Percentiles rank a stretch among this genome's conserved stretches.
Evolutionary conservation across 1,284 basidiomycete genomes (phyloP).

Genomic region (Sphaerobolus stellatus): DNA sequence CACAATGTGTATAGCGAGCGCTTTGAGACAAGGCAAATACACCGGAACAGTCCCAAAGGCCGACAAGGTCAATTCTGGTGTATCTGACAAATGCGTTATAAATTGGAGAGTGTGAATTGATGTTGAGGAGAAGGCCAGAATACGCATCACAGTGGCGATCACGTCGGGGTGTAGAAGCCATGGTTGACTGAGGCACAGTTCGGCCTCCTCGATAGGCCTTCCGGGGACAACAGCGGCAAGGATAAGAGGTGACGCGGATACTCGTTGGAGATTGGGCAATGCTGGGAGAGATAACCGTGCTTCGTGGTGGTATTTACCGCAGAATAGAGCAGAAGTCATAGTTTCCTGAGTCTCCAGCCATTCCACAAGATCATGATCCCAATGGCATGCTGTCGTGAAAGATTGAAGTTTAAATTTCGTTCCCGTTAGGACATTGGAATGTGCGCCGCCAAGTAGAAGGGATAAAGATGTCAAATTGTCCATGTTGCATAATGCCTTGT

Average conservation of each 20-base stretch:
- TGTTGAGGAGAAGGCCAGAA: conserved; percentile 20
- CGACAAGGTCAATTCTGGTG: conserved; percentile 16
- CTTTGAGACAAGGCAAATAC: conserved; percentile 18
- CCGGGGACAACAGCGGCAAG: conserved; percentile 46
- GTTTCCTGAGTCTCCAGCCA: conserved; percentile 52
- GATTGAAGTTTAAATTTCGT: conserved; percentile 40
- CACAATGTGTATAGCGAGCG: conserved; percentile 24
- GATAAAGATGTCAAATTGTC: conserved; percentile 12
- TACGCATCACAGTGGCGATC: conserved; percentile 19
- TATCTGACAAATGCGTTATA: conserved; percentile 21
- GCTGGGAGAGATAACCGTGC: conserved; percentile 24
- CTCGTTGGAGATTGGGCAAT: conserved; percentile 54
- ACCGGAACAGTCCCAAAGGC: conserved; percentile 22
- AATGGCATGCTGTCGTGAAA: conserved; percentile 54
- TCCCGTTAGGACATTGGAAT: conserved; percentile 19
- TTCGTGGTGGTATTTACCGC: conserved; percentile 17
- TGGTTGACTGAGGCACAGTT: conserved; percentile 26
- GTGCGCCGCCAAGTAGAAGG: conserved; percentile 23
- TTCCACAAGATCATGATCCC: conserved; percentile 43
- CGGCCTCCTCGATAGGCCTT: conserved; percentile 45
- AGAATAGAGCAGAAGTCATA: conserved; percentile 40
- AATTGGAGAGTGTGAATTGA: conserved; percentile 24
- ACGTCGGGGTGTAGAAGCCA: conserved; percentile 24
- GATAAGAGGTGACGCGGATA: conserved; percentile 47
- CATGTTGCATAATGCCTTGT: conserved; percentile 1